These are phyloP conservation scores for Blepharisma undulans DNA, from an alignment of 169 alveolate species.

Conservation along the genomic window DNA sequence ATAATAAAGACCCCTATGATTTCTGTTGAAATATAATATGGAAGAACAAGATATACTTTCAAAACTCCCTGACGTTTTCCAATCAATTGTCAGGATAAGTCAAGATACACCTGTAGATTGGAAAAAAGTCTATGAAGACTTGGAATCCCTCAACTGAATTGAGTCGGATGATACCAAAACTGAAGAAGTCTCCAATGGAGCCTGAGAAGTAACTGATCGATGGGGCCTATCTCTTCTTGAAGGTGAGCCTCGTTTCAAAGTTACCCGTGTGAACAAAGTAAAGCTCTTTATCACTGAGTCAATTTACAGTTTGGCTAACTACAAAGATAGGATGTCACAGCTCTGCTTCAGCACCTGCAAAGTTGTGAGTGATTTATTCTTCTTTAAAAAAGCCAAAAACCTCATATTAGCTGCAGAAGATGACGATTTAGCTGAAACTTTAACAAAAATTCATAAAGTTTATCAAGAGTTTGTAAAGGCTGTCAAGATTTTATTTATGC, in stretches of 20 bases:
- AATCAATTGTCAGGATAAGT: neutral
- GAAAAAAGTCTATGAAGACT: neutral
- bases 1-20: neutral
- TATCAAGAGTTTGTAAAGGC: neutral
- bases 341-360: neutral
- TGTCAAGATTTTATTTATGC: neutral
- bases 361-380: neutral
- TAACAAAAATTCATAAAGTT: neutral
- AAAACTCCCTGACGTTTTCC: neutral
- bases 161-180: neutral
- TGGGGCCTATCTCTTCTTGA: slow-evolving; percentile 3
- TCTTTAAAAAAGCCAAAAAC: slow-evolving; percentile 4
- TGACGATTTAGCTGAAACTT: neutral
- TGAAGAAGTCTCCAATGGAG: neutral
- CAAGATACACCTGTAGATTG: neutral
- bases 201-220: slow-evolving; percentile 12
- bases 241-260: slow-evolving; percentile 8
- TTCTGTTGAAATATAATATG: neutral
- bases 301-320: neutral
- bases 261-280: neutral
- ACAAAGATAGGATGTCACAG: neutral
- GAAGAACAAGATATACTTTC: neutral
- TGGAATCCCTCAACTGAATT: slow-evolving; percentile 22
- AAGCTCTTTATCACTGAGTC: neutral
- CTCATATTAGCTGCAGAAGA: neutral